phyloP scores from a whole-genome alignment of 352 stramenopile species.

The Thraustochytrium aureum region DNA sequence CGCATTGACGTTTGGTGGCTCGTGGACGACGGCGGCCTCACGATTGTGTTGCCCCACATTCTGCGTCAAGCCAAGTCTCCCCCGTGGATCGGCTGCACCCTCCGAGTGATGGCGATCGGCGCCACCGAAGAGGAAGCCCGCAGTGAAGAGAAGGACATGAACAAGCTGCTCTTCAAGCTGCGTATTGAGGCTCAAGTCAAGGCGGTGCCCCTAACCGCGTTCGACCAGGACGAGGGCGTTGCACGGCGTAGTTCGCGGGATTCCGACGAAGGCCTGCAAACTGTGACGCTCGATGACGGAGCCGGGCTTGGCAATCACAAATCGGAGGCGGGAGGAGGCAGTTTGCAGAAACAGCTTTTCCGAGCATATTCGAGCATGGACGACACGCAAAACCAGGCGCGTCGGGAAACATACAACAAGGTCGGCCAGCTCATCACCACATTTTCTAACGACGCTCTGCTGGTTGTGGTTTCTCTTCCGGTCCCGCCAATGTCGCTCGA shows the following conservation, averaged over 20 bases:
- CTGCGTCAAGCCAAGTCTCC: slow-evolving; percentile 48
- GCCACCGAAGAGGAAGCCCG: slow-evolving; percentile 34
- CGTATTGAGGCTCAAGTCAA: slow-evolving; percentile 28
- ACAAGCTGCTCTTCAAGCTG: slow-evolving; percentile 23
- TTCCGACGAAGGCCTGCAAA: slow-evolving; percentile 10
- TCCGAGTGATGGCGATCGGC: slow-evolving; percentile 52
- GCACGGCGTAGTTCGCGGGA: not conserved
- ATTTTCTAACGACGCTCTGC: slow-evolving; percentile 24
- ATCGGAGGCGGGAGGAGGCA: not conserved
- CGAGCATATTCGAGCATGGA: slow-evolving; percentile 27
- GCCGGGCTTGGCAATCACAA: not conserved
- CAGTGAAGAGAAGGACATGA: slow-evolving; percentile 30
- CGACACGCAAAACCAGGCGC: not conserved
- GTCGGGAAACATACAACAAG: not conserved
- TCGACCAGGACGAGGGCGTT: not conserved
- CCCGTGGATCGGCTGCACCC: slow-evolving; percentile 22
- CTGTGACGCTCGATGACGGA: slow-evolving; percentile 20
- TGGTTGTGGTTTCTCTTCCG: slow-evolving; percentile 37
- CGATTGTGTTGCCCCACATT: slow-evolving; percentile 57
- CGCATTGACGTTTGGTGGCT: slow-evolving; percentile 58
- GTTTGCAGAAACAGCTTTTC: slow-evolving; percentile 27
- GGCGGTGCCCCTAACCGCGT: not conserved
- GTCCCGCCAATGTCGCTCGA: slow-evolving; percentile 52
- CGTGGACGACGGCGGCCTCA: slow-evolving; percentile 57
- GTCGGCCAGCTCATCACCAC: slow-evolving; percentile 22